Percentiles rank a stretch among this genome's conserved stretches.
These are phyloP conservation scores for Cubamyces lactineus DNA, from an alignment of 768 basidiomycete genomes.

Conservation along the genomic window DNA sequence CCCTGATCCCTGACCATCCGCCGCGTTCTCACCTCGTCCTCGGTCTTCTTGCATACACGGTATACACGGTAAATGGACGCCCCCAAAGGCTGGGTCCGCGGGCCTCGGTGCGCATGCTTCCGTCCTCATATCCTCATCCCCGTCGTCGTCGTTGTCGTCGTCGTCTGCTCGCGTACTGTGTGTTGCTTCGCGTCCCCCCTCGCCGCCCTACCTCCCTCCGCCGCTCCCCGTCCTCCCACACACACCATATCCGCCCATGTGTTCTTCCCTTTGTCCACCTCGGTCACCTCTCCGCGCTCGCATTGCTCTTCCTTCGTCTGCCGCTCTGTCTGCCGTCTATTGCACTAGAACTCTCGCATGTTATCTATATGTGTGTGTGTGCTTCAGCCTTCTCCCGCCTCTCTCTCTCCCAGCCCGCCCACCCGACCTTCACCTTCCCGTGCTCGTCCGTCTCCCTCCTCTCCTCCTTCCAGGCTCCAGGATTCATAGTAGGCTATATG, in stretches of 20 bases:
- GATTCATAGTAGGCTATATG: constrained; percentile 10
- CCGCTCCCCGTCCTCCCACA: not conserved
- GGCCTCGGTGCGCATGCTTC: not conserved
- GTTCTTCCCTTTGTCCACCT: not conserved
- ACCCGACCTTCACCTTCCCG: too few species aligned
- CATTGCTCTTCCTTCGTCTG: constrained; percentile 13
- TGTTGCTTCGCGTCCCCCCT: not conserved
- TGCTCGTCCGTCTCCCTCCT: not conserved
- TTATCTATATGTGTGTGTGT: constrained; percentile 22
- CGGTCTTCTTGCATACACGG: not conserved
- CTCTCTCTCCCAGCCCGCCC: not conserved
- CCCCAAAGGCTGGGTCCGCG: too few species aligned
- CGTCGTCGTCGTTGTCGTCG: not conserved
- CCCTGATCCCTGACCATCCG: constrained; percentile 49
- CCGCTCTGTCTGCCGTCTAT: constrained; percentile 17
- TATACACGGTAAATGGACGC: not conserved
- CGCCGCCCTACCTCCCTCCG: not conserved
- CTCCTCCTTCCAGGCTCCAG: not conserved
- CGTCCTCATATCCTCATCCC: not conserved
- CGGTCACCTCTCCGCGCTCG: constrained; percentile 10
- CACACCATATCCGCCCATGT: not conserved
- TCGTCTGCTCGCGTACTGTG: not conserved
- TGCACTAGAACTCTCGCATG: constrained; percentile 27
- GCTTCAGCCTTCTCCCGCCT: not conserved
- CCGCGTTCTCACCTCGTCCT: constrained; percentile 20